These are phyloP conservation scores for Lachancea fermentati DNA, from an alignment of 805 yeast genomes.

Conservation along the genomic window DNA sequence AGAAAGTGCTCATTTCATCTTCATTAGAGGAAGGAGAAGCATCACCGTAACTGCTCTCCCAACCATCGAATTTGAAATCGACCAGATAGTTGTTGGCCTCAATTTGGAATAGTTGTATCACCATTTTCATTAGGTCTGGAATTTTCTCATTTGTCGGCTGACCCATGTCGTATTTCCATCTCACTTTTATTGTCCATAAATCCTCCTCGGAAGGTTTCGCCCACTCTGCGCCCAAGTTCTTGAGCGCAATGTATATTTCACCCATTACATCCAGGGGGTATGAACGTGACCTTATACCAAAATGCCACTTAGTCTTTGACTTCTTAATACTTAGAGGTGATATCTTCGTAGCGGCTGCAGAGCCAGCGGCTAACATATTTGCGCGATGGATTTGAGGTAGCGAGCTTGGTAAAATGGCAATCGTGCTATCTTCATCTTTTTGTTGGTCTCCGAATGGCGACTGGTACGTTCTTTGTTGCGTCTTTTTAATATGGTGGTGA, in stretches of 20 bases:
- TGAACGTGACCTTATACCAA: conserved; percentile 92
- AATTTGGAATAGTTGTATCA: conserved; percentile 88
- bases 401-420: conserved; percentile 89
- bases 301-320: conserved; percentile 96
- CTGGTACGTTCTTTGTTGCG: conserved; percentile 33
- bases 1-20: conserved; percentile 82
- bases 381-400: conserved; percentile 93
- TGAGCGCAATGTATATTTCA: conserved; percentile 90
- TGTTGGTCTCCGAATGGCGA: conserved; percentile 27
- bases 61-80: conserved; percentile 96
- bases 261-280: conserved; percentile 99
- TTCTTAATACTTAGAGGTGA: conserved; percentile 66
- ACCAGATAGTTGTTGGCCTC: conserved; percentile 95
- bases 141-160: conserved; percentile 33
- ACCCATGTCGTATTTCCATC: conserved; percentile 74
- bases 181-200: conserved; percentile 89
- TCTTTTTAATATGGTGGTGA: conserved; percentile 7
- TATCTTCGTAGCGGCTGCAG: conserved; percentile 42
- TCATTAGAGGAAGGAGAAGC: conserved; percentile 33
- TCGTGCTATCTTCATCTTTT: conserved; percentile 54
- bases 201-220: conserved; percentile 92
- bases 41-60: conserved; percentile 56
- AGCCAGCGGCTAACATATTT: conserved; percentile 65
- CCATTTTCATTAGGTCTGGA: conserved; percentile 91
- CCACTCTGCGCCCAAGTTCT: conserved; percentile 96